Evolutionary conservation across 768 basidiomycete genomes (phyloP).

Genomic region (Collybia nuda): DNA sequence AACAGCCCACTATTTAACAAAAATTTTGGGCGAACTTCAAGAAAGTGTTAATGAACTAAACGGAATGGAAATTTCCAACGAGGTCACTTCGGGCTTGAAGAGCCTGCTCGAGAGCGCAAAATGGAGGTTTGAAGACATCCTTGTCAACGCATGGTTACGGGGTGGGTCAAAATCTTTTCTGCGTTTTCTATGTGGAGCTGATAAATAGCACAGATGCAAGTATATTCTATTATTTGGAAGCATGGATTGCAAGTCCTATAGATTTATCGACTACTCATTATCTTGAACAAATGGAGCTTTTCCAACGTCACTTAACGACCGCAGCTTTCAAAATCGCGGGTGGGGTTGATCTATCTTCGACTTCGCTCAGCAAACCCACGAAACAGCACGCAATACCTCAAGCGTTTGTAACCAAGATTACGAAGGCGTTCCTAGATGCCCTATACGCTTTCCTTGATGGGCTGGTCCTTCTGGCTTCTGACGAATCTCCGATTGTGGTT

Average conservation of each 20-base stretch:
- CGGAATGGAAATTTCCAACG: slow-evolving; percentile 78
- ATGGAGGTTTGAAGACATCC: slow-evolving; percentile 86
- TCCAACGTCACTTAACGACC: slow-evolving; percentile 77
- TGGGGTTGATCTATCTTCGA: slow-evolving; percentile 59
- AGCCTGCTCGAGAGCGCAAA: slow-evolving; percentile 76
- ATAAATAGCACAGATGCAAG: slow-evolving; percentile 62
- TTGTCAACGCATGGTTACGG: slow-evolving; percentile 78
- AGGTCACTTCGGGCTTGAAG: slow-evolving; percentile 66
- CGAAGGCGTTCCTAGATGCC: slow-evolving; percentile 82
- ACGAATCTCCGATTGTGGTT: slow-evolving; percentile 54
- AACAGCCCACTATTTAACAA: slow-evolving; percentile 76
- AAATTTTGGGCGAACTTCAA: slow-evolving; percentile 80
- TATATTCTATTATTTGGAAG: slow-evolving; percentile 80
- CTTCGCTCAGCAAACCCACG: slow-evolving; percentile 46
- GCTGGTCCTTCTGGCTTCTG: slow-evolving; percentile 73
- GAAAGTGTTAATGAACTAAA: slow-evolving; percentile 84
- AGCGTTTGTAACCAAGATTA: slow-evolving; percentile 72
- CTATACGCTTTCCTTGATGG: slow-evolving; percentile 88
- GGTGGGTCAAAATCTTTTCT: slow-evolving; percentile 45
- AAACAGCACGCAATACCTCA: slow-evolving; percentile 64
- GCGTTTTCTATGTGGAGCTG: background rate
- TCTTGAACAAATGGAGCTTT: slow-evolving; percentile 73
- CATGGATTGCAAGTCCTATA: slow-evolving; percentile 69
- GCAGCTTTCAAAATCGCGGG: slow-evolving; percentile 80
- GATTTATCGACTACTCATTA: slow-evolving; percentile 73